These are phyloP conservation scores for Saccharomycopsis synnaedendra DNA, from an alignment of 805 yeast genomes.

Conservation along the genomic window DNA sequence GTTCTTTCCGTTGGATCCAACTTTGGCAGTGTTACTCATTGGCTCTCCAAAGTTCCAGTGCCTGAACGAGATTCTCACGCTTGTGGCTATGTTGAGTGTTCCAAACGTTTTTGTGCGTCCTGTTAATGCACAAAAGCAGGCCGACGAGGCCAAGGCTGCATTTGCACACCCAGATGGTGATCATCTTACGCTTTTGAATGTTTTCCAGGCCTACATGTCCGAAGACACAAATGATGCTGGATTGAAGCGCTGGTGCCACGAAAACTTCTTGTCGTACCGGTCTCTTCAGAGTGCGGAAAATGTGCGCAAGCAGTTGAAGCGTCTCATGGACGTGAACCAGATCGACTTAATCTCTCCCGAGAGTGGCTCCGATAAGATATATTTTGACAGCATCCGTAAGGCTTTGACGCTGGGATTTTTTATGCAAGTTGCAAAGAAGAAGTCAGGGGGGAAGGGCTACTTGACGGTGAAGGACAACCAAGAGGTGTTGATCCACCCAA, in stretches of 20 bases:
- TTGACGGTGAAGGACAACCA: conserved; percentile 92
- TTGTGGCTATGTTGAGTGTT: conserved; percentile 84
- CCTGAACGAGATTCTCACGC: conserved; percentile 78
- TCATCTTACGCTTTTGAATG: conserved; percentile 83
- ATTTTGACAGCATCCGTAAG: conserved; percentile 70
- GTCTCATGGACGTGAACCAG: conserved; percentile 76
- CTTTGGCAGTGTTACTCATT: conserved; percentile 86
- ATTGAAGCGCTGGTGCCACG: conserved; percentile 79
- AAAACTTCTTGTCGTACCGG: conserved; percentile 74
- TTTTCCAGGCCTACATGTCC: conserved; percentile 43
- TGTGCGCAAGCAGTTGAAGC: conserved; percentile 71
- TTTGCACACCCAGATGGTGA: conserved; percentile 96
- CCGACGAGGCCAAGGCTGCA: conserved; percentile 78
- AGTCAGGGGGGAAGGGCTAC: conserved; percentile 71
- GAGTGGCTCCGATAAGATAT: conserved; percentile 45
- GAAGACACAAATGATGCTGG: conserved; percentile 54
- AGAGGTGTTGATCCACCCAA: conserved; percentile 89
- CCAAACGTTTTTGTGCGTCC: conserved; percentile 96
- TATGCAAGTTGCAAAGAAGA: conserved; percentile 96
- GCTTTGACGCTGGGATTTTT: conserved; percentile 90
- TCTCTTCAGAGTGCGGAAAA: conserved; percentile 78
- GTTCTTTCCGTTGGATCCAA: conserved; percentile 91
- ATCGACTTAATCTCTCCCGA: conserved; percentile 63
- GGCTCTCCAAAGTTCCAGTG: conserved; percentile 79
- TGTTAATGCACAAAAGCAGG: conserved; percentile 71